phyloP scores from a whole-genome alignment of 2,329 filamentous ascomycete genomes.

The Venturia nashicola region DNA sequence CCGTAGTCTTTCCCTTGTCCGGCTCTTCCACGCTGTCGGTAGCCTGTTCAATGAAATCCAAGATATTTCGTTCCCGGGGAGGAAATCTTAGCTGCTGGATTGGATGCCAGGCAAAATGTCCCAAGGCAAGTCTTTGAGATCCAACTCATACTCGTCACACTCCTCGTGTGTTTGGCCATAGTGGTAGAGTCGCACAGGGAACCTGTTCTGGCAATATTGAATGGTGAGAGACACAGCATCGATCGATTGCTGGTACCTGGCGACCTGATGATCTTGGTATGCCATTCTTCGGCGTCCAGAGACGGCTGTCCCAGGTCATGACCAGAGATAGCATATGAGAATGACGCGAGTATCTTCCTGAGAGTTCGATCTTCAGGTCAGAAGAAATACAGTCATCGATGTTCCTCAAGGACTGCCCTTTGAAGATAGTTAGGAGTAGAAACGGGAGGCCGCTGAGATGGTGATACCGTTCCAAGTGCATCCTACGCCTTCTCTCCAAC shows the following conservation, averaged over 20 bases:
- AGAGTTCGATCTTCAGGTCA: too few species aligned
- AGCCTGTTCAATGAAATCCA: too few species aligned
- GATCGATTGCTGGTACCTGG: not conserved
- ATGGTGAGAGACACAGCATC: not conserved
- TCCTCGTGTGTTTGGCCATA: not conserved
- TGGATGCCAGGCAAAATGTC: not conserved
- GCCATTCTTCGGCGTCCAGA: not conserved
- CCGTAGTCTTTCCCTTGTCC: too few species aligned
- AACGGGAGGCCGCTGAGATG: too few species aligned
- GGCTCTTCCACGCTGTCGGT: too few species aligned
- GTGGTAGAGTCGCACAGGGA: not conserved
- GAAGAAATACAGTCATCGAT: too few species aligned
- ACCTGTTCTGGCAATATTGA: not conserved
- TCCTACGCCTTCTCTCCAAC: too few species aligned
- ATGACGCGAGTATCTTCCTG: too few species aligned
- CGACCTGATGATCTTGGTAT: not conserved
- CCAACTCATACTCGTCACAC: not conserved
- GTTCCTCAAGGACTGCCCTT: too few species aligned
- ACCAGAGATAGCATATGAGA: not conserved
- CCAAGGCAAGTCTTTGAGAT: not conserved
- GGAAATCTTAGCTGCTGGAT: not conserved
- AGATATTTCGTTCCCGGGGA: not conserved
- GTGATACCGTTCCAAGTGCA: too few species aligned
- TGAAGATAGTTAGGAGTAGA: too few species aligned
- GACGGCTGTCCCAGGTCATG: not conserved